Evolutionary conservation across 345 rosid species (phyloP).

Genomic region (Lepidium didymum): DNA sequence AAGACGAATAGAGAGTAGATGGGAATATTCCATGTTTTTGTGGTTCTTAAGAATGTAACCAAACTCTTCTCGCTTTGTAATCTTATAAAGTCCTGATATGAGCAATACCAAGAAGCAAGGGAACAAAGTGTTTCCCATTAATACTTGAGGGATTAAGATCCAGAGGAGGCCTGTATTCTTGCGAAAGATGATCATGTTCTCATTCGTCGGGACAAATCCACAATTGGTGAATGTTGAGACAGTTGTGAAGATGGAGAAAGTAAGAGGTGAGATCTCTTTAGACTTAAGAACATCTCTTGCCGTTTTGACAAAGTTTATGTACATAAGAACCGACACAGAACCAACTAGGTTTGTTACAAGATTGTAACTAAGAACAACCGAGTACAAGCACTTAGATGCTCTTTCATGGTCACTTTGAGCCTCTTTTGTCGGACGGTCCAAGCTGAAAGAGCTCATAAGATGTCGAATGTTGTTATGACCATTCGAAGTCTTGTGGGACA

Average conservation of each 20-base stretch:
- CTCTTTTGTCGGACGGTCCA: not conserved
- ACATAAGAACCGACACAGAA: conserved; percentile 22
- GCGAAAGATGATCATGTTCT: conserved; percentile 53
- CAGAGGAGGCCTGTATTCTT: conserved; percentile 47
- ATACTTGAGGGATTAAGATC: conserved; percentile 41
- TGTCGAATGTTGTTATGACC: conserved; percentile 1
- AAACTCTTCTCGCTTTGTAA: conserved; percentile 25
- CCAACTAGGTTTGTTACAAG: conserved; percentile 32
- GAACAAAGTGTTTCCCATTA: conserved; percentile 54
- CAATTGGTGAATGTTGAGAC: conserved; percentile 52
- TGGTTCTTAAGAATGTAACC: conserved; percentile 33
- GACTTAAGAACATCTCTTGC: conserved; percentile 32
- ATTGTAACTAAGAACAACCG: conserved; percentile 40
- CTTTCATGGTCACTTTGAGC: not conserved
- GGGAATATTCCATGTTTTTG: conserved; percentile 32
- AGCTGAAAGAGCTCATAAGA: not conserved
- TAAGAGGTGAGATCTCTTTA: conserved; percentile 31
- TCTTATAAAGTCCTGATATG: conserved; percentile 37
- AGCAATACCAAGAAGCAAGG: conserved; percentile 33
- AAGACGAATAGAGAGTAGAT: conserved; percentile 32
- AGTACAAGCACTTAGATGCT: conserved; percentile 27
- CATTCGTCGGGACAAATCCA: conserved; percentile 64
- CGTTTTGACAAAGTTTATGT: conserved; percentile 23
- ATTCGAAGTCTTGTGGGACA: not conserved
- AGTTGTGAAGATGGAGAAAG: conserved; percentile 49